These are phyloP conservation scores for Samsoniella hepiali DNA, from an alignment of 2,329 filamentous ascomycete genomes.

Conservation along the genomic window DNA sequence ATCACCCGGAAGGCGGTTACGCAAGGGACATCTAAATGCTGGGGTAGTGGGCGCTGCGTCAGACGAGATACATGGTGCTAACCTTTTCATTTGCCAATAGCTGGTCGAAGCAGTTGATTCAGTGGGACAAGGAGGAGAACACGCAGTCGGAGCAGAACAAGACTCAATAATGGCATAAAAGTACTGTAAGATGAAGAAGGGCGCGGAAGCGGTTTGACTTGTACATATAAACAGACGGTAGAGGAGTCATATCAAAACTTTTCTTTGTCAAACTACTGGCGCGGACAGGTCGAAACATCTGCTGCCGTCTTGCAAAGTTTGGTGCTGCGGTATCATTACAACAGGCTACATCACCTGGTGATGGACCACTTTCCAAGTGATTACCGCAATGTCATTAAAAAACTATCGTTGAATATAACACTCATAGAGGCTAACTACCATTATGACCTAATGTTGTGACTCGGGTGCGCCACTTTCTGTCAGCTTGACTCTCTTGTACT, in stretches of 20 bases:
- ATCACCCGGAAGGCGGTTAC: neutral
- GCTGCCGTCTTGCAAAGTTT: too few species aligned
- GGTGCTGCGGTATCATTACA: too few species aligned
- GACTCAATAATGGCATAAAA: conserved; percentile 25
- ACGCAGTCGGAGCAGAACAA: conserved; percentile 32
- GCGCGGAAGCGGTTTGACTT: neutral
- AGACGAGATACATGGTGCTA: neutral
- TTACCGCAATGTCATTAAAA: too few species aligned
- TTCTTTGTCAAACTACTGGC: conserved; percentile 1
- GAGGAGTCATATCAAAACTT: conserved; percentile 7
- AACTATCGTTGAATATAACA: too few species aligned
- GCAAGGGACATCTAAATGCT: neutral
- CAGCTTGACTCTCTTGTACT: neutral
- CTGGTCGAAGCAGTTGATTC: conserved; percentile 45
- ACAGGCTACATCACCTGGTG: too few species aligned
- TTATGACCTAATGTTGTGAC: too few species aligned
- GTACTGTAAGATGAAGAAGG: conserved; percentile 5
- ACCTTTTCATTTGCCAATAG: conserved; percentile 26
- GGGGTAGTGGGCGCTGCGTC: neutral
- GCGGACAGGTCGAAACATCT: neutral
- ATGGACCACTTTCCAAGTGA: too few species aligned
- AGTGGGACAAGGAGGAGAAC: conserved; percentile 44
- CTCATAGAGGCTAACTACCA: too few species aligned
- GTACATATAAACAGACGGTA: conserved; percentile 19
- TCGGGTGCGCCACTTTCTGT: neutral